These are phyloP conservation scores for Pelagophyceae sp. DNA, from an alignment of 352 stramenopile genomes.

Conservation along the genomic window DNA sequence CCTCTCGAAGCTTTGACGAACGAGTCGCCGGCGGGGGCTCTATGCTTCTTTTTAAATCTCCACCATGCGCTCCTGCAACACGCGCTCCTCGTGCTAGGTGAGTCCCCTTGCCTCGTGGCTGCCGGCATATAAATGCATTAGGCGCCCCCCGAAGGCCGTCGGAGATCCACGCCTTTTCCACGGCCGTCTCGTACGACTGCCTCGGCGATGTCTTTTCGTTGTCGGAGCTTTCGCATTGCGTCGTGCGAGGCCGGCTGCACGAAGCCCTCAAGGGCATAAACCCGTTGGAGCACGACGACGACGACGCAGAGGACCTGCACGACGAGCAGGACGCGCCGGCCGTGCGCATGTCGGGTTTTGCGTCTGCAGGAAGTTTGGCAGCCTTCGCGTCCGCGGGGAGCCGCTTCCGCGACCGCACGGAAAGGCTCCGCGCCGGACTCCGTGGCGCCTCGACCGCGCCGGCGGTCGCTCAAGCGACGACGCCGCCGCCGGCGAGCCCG, in stretches of 20 bases:
- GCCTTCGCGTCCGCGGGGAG: too few species aligned
- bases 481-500: neutral
- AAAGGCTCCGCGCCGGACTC: too few species aligned
- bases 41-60: slow-evolving; percentile 65
- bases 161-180: slow-evolving; percentile 29
- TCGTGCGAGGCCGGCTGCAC: slow-evolving; percentile 33
- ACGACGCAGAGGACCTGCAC: neutral
- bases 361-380: too few species aligned
- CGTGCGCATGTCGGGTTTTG: neutral
- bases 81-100: slow-evolving; percentile 53
- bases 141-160: slow-evolving; percentile 22
- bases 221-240: slow-evolving; percentile 45
- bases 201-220: slow-evolving; percentile 66
- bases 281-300: neutral
- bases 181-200: slow-evolving; percentile 51
- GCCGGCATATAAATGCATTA: too few species aligned
- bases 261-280: slow-evolving; percentile 7
- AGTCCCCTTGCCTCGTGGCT: too few species aligned
- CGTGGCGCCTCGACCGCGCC: neutral
- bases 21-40: slow-evolving; percentile 37
- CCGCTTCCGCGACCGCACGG: too few species aligned
- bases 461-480: neutral
- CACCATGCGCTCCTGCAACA: slow-evolving; percentile 67
- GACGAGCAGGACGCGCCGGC: neutral
- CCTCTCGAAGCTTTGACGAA: slow-evolving; percentile 51